Base-by-base conservation (phyloP, 192 early-diverging fungal genomes). In the Linnemannia elongata region DNA sequence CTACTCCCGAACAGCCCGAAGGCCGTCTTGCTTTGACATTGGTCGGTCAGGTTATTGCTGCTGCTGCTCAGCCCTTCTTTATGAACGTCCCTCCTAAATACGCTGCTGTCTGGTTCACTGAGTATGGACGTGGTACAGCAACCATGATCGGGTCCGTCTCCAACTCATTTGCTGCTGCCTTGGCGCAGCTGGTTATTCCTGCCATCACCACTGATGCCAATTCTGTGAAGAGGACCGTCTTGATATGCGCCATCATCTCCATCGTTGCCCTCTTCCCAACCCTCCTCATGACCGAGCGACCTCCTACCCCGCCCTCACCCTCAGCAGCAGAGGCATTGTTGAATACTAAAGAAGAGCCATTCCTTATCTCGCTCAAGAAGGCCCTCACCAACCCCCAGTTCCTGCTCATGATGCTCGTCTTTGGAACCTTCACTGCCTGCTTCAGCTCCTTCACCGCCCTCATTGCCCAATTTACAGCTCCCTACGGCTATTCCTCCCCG, bases 81-180 rank as follows among this genome's bases (percentile, higher is more conserved):
- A 81, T 92, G 69, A 89, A 90, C 44, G 75, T 88, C 6, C 83
- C 89, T 10, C 89, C 92, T 20, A 89, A 92, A 87, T 92, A 89
- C 49, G 90, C 90, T 15, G 85, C 88, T 33, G 75, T 85, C 35
- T 92, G 90, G 92, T 92, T 92, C 77, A 63, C 85, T 17, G 76
- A 87, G 2, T 74, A 85, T 36, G 90, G 79, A 30, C 68, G 89
- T 20, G 81, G 88, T 17, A 89, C 89, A 18, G 90, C 90, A 3
- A 88, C 78, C 24, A 90, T 91, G 89, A 79, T 88, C 20, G 88
- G 90, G 36, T 85, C 89, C 4, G 70, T 82, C 77, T 85, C 89
- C 22, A 89, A 90, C 72, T 69, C 82, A 0, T 42, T 90, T 47
- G 90, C 88, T 35, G 88, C 88, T n/a, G 90, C 90, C 5, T n/a